A percentile compares a stretch with the other conserved stretches of the same genome.
Conservation (phyloP, 768 basidiomycete genomes). For the Suillus subluteus region DNA sequence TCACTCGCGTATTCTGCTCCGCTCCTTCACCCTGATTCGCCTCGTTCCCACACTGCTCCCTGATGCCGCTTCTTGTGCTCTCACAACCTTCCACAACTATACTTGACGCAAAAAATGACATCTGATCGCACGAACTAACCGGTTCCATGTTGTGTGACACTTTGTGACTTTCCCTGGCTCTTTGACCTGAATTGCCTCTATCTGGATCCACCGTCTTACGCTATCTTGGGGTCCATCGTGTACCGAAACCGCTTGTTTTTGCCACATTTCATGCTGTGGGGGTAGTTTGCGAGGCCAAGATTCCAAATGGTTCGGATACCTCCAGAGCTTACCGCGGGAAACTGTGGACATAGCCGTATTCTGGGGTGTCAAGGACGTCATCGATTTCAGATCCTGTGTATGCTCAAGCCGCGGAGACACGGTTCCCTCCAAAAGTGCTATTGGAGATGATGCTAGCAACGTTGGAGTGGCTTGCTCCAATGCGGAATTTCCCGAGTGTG, state of each 20-base stretch:
- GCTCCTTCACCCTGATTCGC: slow-evolving; percentile 4
- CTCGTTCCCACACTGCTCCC: slow-evolving; percentile 1
- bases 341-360: slow-evolving; percentile 63
- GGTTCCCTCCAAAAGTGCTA: slow-evolving; percentile 15
- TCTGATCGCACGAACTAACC: slow-evolving; percentile 19
- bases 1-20: slow-evolving; percentile 13
- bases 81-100: not conserved
- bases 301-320: slow-evolving; percentile 68
- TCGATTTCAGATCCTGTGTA: slow-evolving; percentile 20
- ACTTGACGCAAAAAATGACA: slow-evolving; percentile 6
- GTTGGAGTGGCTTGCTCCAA: slow-evolving; percentile 2
- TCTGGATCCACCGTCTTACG: not conserved
- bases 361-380: slow-evolving; percentile 47
- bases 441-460: slow-evolving; percentile 6
- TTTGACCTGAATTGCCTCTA: not conserved
- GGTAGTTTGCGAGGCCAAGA: slow-evolving; percentile 48
- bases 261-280: slow-evolving; percentile 7
- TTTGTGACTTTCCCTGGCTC: not conserved
- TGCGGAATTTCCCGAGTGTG: slow-evolving; percentile 13
- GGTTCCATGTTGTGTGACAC: not conserved
- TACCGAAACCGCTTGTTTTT: not conserved
- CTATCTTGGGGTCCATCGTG: not conserved
- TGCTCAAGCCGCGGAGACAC: slow-evolving; percentile 21
- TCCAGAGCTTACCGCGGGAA: slow-evolving; percentile 61
- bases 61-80: not conserved